phyloP scores from a whole-genome alignment of 1,284 basidiomycete genomes.

The Sanghuangporus weigelae region DNA sequence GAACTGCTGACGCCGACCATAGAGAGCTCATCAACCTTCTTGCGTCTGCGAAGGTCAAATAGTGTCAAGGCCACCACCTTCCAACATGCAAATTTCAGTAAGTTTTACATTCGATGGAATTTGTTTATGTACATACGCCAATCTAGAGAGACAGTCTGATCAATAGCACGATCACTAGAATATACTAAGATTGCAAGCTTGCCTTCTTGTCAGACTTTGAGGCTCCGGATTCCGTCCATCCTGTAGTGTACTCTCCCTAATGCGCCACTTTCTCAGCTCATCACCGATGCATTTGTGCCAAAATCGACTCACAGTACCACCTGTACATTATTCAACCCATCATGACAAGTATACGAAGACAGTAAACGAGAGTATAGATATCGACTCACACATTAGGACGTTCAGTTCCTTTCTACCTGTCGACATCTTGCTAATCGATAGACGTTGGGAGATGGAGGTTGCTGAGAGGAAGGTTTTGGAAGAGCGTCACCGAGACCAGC shows the following conservation, averaged over 20 bases:
- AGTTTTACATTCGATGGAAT: background rate
- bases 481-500: conserved; percentile 1
- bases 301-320: conserved; percentile 51
- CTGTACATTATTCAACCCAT: conserved; percentile 29
- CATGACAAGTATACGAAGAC: background rate
- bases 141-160: conserved; percentile 38
- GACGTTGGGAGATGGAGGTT: background rate
- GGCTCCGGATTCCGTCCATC: conserved; percentile 85
- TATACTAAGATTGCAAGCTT: conserved; percentile 11
- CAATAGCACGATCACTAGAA: background rate
- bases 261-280: background rate
- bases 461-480: background rate
- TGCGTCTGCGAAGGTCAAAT: conserved; percentile 83
- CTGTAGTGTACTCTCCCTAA: conserved; percentile 89
- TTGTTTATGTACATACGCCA: conserved; percentile 43
- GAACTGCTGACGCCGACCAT: conserved; percentile 84
- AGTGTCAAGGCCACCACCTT: conserved; percentile 88
- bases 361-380: background rate
- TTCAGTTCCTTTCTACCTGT: conserved; percentile 42
- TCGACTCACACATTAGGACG: conserved; percentile 66
- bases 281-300: background rate
- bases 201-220: conserved; percentile 95
- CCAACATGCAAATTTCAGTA: background rate
- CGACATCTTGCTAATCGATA: conserved; percentile 1
- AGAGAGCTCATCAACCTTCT: conserved; percentile 73